Percentiles rank a stretch among this genome's conserved stretches.
Evolutionary conservation across 176 grass and related monocot species (phyloP).

Genomic region (Aegilops umbellulata): DNA sequence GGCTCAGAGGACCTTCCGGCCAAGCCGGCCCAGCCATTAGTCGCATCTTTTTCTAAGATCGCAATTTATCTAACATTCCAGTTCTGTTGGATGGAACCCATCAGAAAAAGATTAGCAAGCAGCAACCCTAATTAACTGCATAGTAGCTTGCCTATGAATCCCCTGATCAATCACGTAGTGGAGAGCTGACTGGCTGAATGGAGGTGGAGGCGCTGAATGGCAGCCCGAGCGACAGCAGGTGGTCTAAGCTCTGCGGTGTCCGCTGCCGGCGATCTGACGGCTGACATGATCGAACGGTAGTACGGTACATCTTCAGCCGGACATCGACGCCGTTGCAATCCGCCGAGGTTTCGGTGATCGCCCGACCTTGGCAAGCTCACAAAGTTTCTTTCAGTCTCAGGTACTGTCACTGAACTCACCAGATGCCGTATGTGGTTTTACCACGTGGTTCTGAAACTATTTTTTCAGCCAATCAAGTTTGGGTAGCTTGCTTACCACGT

Average conservation of each 20-base stretch:
- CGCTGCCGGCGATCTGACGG: not conserved
- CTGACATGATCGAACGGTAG: not conserved
- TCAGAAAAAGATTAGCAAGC: not conserved
- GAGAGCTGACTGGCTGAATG: not conserved
- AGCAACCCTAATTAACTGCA: no score
- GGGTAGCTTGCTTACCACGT: no score
- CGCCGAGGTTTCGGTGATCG: conserved; percentile 15
- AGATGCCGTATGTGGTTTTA: no score
- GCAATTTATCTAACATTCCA: no score
- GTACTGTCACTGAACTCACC: no score
- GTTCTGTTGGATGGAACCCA: not conserved
- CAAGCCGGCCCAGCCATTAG: no score
- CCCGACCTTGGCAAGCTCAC: conserved; percentile 25
- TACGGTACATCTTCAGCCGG: conserved; percentile 28
- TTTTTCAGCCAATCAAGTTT: no score
- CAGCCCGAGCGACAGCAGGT: not conserved
- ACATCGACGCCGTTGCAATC: conserved; percentile 14
- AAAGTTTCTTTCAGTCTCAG: conserved; percentile 28
- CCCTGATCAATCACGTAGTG: not conserved
- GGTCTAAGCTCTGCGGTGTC: not conserved
- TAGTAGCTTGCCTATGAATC: no score
- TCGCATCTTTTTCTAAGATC: no score
- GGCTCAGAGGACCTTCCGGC: no score
- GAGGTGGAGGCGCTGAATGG: not conserved
- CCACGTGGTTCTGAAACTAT: no score